These are phyloP conservation scores for Gyrodon lividus DNA, from an alignment of 768 basidiomycete genomes.

Conservation along the genomic window DNA sequence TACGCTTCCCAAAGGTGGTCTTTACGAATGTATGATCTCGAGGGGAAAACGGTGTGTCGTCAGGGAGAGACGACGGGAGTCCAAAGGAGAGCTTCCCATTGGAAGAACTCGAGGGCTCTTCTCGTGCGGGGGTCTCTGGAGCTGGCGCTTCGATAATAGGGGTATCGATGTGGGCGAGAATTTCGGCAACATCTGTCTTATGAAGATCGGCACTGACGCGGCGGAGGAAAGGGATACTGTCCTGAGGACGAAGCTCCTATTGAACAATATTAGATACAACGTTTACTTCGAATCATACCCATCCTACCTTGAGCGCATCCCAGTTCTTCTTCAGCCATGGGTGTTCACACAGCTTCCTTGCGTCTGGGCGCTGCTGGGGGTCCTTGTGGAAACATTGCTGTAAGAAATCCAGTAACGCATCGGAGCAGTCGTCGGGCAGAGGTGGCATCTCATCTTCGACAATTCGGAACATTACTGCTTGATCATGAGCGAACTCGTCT, in stretches of 20 bases:
- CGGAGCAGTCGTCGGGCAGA: constrained; percentile 76
- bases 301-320: constrained; percentile 70
- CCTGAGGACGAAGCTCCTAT: constrained; percentile 84
- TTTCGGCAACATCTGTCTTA: constrained; percentile 63
- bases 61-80: constrained; percentile 27
- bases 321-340: constrained; percentile 85
- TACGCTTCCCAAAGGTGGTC: constrained; percentile 91
- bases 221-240: constrained; percentile 93
- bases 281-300: not conserved
- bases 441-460: constrained; percentile 92
- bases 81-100: constrained; percentile 40
- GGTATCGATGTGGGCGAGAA: constrained; percentile 41
- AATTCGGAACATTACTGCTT: constrained; percentile 91
- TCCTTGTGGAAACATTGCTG: constrained; percentile 89
- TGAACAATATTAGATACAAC: constrained; percentile 1
- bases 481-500: constrained; percentile 1
- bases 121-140: constrained; percentile 44
- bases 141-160: constrained; percentile 37
- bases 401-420: constrained; percentile 77
- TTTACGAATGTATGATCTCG: constrained; percentile 85
- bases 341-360: constrained; percentile 85
- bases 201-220: constrained; percentile 86
- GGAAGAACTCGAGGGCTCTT: constrained; percentile 37
- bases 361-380: constrained; percentile 77
- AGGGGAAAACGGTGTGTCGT: constrained; percentile 48